Percentiles rank a stretch among this genome's conserved stretches.
phyloP scores from a whole-genome alignment of 2,329 filamentous ascomycete genomes.

The Penicillium digitatum region DNA sequence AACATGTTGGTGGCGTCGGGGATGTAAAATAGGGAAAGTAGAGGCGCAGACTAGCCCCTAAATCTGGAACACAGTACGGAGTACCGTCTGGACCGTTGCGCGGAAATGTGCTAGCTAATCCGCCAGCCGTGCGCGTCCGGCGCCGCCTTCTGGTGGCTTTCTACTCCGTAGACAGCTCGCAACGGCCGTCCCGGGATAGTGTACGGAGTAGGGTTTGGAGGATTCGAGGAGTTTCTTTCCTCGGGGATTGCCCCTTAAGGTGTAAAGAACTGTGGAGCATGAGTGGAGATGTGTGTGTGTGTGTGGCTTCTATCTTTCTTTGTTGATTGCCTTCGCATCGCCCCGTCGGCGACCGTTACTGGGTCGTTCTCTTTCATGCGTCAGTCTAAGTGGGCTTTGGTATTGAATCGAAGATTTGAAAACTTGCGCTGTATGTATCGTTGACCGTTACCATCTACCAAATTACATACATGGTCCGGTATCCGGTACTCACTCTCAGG shows the following conservation, averaged over 20 bases:
- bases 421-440: not conserved
- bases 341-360: slow-evolving; percentile 1
- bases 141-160: slow-evolving; percentile 4
- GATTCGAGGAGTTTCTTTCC: not conserved
- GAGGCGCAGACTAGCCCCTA: slow-evolving; percentile 5
- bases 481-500: not conserved
- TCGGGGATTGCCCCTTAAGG: not conserved
- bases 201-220: not conserved
- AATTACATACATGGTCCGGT: not conserved
- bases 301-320: slow-evolving; percentile 4
- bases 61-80: slow-evolving; percentile 3
- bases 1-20: slow-evolving; percentile 9
- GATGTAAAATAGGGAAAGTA: slow-evolving; percentile 11
- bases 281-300: not conserved
- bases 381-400: slow-evolving; percentile 1
- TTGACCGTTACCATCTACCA: not conserved
- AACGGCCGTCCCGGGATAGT: slow-evolving; percentile 8
- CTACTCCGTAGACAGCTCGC: slow-evolving; percentile 9
- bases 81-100: slow-evolving; percentile 15
- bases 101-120: slow-evolving; percentile 13
- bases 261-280: slow-evolving; percentile 10
- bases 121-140: not conserved
- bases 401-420: not conserved
- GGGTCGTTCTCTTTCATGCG: not conserved
- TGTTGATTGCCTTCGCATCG: not conserved